These are phyloP conservation scores for Phialophora verrucosa DNA, from an alignment of 2,329 filamentous ascomycete genomes.

Conservation along the genomic window DNA sequence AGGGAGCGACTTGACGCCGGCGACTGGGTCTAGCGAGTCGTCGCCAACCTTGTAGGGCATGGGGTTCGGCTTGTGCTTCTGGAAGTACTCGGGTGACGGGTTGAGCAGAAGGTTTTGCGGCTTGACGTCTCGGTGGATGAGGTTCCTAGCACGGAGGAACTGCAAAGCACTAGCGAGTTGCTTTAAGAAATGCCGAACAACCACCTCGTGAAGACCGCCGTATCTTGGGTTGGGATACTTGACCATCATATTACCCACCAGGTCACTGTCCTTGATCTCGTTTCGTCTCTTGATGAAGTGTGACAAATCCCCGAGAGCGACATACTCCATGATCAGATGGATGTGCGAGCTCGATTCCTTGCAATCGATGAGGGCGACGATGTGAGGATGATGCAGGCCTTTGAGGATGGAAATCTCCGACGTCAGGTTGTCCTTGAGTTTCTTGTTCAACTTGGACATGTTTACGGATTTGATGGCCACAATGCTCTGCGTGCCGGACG, in stretches of 20 bases:
- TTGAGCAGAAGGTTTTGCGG: constrained; percentile 93
- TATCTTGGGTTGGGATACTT: constrained; percentile 86
- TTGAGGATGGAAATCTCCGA: constrained; percentile 96
- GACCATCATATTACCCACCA: constrained; percentile 85
- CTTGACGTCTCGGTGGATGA: constrained; percentile 96
- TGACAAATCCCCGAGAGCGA: constrained; percentile 90
- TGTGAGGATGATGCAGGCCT: constrained; percentile 91
- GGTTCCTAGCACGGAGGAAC: constrained; percentile 82
- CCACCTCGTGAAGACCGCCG: constrained; percentile 93
- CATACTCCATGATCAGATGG: constrained; percentile 98
- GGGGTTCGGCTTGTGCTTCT: constrained; percentile 64
- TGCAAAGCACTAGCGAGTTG: constrained; percentile 90
- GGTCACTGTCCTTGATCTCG: constrained; percentile 76
- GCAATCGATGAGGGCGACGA: constrained; percentile 94
- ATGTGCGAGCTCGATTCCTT: constrained; percentile 85
- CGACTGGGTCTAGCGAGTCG: constrained; percentile 78
- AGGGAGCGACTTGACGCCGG: constrained; percentile 81
- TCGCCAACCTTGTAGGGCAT: constrained; percentile 79
- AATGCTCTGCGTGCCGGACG: constrained; percentile 56
- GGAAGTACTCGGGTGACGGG: constrained; percentile 75
- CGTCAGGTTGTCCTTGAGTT: constrained; percentile 94
- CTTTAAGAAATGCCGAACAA: constrained; percentile 93
- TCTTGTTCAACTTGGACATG: constrained; percentile 86
- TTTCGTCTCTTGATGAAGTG: constrained; percentile 95
- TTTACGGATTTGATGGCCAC: constrained; percentile 98